These are phyloP conservation scores for Microsporum ferrugineum DNA, from an alignment of 2,329 filamentous ascomycete genomes.

Conservation along the genomic window DNA sequence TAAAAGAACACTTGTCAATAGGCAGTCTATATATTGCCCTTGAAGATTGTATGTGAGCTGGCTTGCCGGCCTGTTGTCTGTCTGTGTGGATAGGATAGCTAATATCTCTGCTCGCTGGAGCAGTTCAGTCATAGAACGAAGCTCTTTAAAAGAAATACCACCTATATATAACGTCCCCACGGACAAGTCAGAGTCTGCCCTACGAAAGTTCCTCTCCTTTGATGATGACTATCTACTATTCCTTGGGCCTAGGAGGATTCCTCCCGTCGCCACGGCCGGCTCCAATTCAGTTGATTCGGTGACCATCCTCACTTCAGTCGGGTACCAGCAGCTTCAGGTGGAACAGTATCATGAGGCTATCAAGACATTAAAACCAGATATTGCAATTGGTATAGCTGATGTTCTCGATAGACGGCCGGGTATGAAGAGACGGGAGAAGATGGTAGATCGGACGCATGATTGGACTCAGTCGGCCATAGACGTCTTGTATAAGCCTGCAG, in stretches of 20 bases:
- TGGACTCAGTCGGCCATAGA: slow-evolving; percentile 64
- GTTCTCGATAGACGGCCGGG: slow-evolving; percentile 48
- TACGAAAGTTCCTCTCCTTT: slow-evolving; percentile 68
- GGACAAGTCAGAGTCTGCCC: slow-evolving; percentile 39
- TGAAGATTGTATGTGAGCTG: slow-evolving; percentile 68
- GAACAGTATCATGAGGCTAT: slow-evolving; percentile 58
- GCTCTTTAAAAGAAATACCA: slow-evolving; percentile 33
- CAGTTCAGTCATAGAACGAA: slow-evolving; percentile 52
- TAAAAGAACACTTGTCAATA: slow-evolving; percentile 53
- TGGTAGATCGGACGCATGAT: slow-evolving; percentile 72
- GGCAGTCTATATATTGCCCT: slow-evolving; percentile 66
- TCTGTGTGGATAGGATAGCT: slow-evolving; percentile 14
- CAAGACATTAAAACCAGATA: slow-evolving; percentile 60
- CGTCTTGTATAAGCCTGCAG: slow-evolving; percentile 25
- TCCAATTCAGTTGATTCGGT: slow-evolving; percentile 61
- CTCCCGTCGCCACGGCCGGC: slow-evolving; percentile 58
- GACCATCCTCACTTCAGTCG: slow-evolving; percentile 73
- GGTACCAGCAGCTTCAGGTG: slow-evolving; percentile 61
- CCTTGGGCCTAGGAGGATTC: slow-evolving; percentile 64
- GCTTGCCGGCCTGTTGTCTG: background rate
- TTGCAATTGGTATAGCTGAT: slow-evolving; percentile 69
- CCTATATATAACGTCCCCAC: slow-evolving; percentile 43
- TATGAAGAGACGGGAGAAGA: slow-evolving; percentile 64
- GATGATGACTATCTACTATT: slow-evolving; percentile 56
- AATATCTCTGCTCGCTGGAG: slow-evolving; percentile 25